A percentile compares a stretch with the other conserved stretches of the same genome.
These are phyloP conservation scores for Calvatia gigantea DNA, from an alignment of 768 basidiomycete genomes.

Conservation along the genomic window DNA sequence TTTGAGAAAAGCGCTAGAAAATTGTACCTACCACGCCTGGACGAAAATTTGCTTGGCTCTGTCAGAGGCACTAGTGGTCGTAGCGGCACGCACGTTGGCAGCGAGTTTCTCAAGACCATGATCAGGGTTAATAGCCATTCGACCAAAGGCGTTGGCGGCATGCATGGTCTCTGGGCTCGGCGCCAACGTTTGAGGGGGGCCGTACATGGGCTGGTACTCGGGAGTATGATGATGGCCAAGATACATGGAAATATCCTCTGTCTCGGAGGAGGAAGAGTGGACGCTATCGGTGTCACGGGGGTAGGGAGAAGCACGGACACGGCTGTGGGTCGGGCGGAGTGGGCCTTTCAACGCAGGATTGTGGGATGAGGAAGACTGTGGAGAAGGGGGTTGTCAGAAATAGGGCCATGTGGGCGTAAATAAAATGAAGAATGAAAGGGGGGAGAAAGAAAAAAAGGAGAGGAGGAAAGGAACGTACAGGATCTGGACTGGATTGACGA, in stretches of 20 bases:
- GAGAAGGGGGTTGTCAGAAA: background rate
- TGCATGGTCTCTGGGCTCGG: conserved; percentile 55
- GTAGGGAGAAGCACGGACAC: conserved; percentile 84
- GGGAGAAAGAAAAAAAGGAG: conserved; percentile 13
- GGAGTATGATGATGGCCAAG: conserved; percentile 44
- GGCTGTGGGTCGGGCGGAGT: conserved; percentile 70
- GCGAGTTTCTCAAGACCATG: conserved; percentile 83
- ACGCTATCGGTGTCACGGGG: conserved; percentile 83
- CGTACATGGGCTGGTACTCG: conserved; percentile 71
- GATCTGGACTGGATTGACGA: conserved; percentile 28
- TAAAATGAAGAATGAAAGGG: conserved; percentile 64
- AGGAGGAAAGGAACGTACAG: conserved; percentile 11
- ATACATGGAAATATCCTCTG: conserved; percentile 85
- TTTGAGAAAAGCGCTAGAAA: conserved; percentile 13
- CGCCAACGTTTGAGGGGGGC: conserved; percentile 41
- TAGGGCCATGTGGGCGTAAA: conserved; percentile 45
- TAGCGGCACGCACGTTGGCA: conserved; percentile 82
- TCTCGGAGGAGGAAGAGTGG: conserved; percentile 84
- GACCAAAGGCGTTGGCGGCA: conserved; percentile 68
- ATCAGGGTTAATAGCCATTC: conserved; percentile 75
- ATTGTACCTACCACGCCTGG: conserved; percentile 73
- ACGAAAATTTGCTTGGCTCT: conserved; percentile 91
- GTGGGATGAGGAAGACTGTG: conserved; percentile 6
- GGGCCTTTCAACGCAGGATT: conserved; percentile 79
- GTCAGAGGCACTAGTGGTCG: conserved; percentile 88